Conservation (phyloP, 2,329 filamentous ascomycete species). For the Coniella lustricola region DNA sequence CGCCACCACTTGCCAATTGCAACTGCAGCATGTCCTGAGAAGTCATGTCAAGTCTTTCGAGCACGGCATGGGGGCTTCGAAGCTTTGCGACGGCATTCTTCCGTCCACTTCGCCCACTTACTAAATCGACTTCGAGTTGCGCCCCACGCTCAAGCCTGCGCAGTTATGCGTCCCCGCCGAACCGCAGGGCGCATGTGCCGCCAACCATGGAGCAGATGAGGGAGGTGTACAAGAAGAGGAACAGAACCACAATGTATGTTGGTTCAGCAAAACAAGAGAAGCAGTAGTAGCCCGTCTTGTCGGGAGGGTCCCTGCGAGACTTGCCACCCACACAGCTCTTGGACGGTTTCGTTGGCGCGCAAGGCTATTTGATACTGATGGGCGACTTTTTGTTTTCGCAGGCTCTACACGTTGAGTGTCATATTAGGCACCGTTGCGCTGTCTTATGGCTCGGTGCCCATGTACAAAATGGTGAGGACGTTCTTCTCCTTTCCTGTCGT, state of each 20-base stretch:
- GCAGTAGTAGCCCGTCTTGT: too few species aligned
- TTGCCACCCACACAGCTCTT: neutral
- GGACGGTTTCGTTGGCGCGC: too few species aligned
- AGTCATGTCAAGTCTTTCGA: slow-evolving; percentile 34
- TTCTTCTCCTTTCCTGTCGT: neutral
- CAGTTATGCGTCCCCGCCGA: slow-evolving; percentile 21
- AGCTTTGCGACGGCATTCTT: slow-evolving; percentile 17
- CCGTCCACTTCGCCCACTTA: slow-evolving; percentile 5
- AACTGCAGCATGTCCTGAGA: slow-evolving; percentile 19
- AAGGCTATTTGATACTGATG: neutral
- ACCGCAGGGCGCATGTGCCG: slow-evolving; percentile 19
- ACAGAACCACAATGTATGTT: slow-evolving; percentile 55
- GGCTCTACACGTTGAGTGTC: slow-evolving; percentile 68
- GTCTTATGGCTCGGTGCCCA: slow-evolving; percentile 74
- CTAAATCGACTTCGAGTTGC: slow-evolving; percentile 1
- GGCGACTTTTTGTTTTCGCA: slow-evolving; percentile 27
- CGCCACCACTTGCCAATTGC: too few species aligned
- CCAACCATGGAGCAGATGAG: slow-evolving; percentile 59
- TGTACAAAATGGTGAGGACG: slow-evolving; percentile 74
- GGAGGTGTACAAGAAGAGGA: slow-evolving; percentile 59
- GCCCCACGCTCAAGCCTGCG: slow-evolving; percentile 1
- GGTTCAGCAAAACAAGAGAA: neutral
- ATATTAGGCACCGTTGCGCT: slow-evolving; percentile 74
- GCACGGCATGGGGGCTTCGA: slow-evolving; percentile 27
- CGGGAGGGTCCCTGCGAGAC: too few species aligned